Evolutionary conservation across 1,284 basidiomycete species (phyloP), one percentile per base, ranked within the genome.

Genomic region (Cryptococcus hybrid): DNA sequence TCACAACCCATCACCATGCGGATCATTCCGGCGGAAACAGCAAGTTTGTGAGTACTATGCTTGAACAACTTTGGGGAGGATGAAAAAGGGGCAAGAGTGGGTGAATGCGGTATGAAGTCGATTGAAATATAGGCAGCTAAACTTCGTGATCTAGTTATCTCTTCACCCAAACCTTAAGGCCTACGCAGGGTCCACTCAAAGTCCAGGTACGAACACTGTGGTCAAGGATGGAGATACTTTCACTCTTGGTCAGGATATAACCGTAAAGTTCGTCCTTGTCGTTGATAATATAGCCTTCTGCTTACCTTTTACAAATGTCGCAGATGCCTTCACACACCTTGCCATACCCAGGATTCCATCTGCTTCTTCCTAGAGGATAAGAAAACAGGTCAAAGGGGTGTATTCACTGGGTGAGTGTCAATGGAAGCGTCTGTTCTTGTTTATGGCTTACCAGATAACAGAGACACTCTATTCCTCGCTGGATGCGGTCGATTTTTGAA

Each of bases 401-500:
- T 98, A 24, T 96, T 99, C 77, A 97, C 95, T 0, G 92, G 93
- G 81, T 83, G 38, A 58, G 79, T 52, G 4, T 50, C 39, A 6
- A n/a, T 24, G 6, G 15, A 6, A 15, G 35, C 7, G 12, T 15
- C 47, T 47, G 47, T 12, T 34, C 12, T n/a, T 38, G 48, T n/a
- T 36, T 5, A 6, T 24, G 46, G 34, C 40, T 42, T 15, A 35
- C 12, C 24, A 40, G 30, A 1, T 11, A 30, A 7, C 64, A 83
- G 84, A 12, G 95, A 99, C 74, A 98, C 95, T 0, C 86, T 99
- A 51, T 98, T 99, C 81, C 84, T 91, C 62, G 91, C 84, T 3
- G 93, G 94, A 6, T 95, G 90, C 72, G 95, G 95, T n/a, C 85
- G 93, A 6, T 98, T 98, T 98, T 98, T 70, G 94, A 98, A 92